Evolutionary conservation across 257 asterid genomes (phyloP), one percentile per base, ranked within the genome.

Genomic region (Thymus mandschuricus): DNA sequence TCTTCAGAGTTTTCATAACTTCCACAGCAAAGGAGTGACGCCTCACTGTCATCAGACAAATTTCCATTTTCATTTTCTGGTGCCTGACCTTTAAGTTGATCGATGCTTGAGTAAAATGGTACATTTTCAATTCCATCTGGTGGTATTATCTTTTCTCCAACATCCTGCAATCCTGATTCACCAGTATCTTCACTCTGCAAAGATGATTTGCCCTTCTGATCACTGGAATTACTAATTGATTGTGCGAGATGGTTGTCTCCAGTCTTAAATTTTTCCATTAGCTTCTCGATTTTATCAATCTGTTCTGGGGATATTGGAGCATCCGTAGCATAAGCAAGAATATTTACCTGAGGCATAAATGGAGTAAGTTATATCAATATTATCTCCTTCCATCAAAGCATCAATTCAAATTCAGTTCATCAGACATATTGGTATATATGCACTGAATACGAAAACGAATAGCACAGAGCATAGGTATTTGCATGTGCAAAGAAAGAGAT

Each of bases 251-350:
- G 44, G 73, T 78, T 73, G 66, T 80, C 82, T 67, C 56, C 84
- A 75, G 74, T 66, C 80, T 80, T 84, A 81, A 68, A 75, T 50
- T 76, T 87, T 77, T 84, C 85, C 86, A 88, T 85, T 72, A 86
- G 71, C 40, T 68, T 69, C 78, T 88, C 93, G 5, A 92, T 79
- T 68, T 82, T 86, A 50, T 69, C 79, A 43, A 89, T 74, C 81
- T 95, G 90, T 70, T 90, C 99, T 59, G 81, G 81, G 65, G 96
- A 87, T 64, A 84, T 81, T 61, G 82, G 86, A 76, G 80, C 84
- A 85, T 88, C 91, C 28, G 98, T 86, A 74, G 96, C 92, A 88
- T 82, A 84, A 72, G 93, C 96, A 35, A 95, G 96, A 73, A 95
- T 87, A 81, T 95, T 89, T 70, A 95, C 97, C 99, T 95, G 96